Conservation (phyloP, 306 rosid species). For the Astragalus membranaceus region DNA sequence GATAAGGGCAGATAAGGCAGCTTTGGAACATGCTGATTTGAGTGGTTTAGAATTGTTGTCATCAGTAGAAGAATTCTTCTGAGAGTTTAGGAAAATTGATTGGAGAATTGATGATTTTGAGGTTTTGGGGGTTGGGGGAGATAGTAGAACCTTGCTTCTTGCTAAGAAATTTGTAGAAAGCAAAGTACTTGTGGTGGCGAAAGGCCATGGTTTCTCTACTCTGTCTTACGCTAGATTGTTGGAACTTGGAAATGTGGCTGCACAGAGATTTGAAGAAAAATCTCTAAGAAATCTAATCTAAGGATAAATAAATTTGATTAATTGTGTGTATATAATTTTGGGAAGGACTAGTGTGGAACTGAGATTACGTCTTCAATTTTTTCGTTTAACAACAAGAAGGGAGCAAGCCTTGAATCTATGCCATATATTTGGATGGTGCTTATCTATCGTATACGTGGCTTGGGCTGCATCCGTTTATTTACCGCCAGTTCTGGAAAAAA, state of each 20-base stretch:
- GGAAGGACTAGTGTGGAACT: not conserved
- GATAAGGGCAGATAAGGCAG: constrained; percentile 62
- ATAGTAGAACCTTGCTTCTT: constrained; percentile 32
- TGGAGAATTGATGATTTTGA: constrained; percentile 26
- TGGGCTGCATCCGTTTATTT: constrained; percentile 17
- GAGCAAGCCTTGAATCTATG: constrained; percentile 16
- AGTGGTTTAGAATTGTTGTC: constrained; percentile 16
- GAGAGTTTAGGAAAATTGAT: constrained; percentile 28
- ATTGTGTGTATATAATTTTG: not conserved
- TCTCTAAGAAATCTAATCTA: not conserved
- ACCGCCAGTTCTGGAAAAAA: not conserved
- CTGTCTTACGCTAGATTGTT: not conserved
- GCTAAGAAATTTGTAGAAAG: constrained; percentile 62
- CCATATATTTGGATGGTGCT: constrained; percentile 36
- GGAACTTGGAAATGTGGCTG: not conserved
- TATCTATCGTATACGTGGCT: constrained; percentile 34
- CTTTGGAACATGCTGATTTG: constrained; percentile 46
- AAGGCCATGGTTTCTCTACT: constrained; percentile 47
- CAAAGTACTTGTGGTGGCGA: constrained; percentile 41
- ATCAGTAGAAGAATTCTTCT: not conserved
- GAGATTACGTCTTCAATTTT: not conserved
- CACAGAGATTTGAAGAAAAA: not conserved
- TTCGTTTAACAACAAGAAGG: not conserved
- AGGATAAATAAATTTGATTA: not conserved
- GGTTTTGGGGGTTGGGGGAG: constrained; percentile 79